Evolutionary conservation across 2,329 filamentous ascomycete species (phyloP).

Genomic region (Hypoxylon sp.): DNA sequence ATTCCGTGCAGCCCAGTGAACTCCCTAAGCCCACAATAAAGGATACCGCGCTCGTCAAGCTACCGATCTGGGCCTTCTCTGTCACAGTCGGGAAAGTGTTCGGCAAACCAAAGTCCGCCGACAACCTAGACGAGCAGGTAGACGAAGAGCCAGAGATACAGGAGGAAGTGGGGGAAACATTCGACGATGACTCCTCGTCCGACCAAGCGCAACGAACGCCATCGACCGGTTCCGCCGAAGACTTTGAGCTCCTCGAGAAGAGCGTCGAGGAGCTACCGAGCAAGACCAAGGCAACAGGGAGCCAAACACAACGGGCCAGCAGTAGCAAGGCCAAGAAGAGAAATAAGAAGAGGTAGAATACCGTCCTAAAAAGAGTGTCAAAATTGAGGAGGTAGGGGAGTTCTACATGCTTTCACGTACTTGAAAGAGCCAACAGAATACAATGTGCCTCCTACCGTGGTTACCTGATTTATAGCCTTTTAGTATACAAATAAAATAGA

Average conservation of each 20-base stretch:
- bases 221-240: slow-evolving; percentile 71
- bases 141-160: slow-evolving; percentile 49
- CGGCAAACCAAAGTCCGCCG: slow-evolving; percentile 49
- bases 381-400: slow-evolving; percentile 5
- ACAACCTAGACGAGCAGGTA: slow-evolving; percentile 55
- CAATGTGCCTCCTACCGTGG: background rate
- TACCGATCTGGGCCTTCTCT: slow-evolving; percentile 81
- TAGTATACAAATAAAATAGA: slow-evolving; percentile 6
- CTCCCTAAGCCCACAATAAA: slow-evolving; percentile 81
- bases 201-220: slow-evolving; percentile 67
- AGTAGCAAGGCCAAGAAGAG: slow-evolving; percentile 66
- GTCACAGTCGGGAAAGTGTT: slow-evolving; percentile 68
- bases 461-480: background rate
- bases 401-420: slow-evolving; percentile 19
- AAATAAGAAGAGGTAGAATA: slow-evolving; percentile 67
- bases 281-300: slow-evolving; percentile 63
- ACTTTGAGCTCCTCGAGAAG: slow-evolving; percentile 76
- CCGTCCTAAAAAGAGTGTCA: background rate
- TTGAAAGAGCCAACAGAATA: background rate
- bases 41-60: slow-evolving; percentile 85
- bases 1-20: slow-evolving; percentile 75
- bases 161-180: slow-evolving; percentile 55
- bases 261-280: slow-evolving; percentile 68
- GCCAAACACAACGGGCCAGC: slow-evolving; percentile 57
- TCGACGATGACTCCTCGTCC: slow-evolving; percentile 60